Base-by-base conservation (phyloP, 345 rosid genomes). In the Cardamine occulta region DNA sequence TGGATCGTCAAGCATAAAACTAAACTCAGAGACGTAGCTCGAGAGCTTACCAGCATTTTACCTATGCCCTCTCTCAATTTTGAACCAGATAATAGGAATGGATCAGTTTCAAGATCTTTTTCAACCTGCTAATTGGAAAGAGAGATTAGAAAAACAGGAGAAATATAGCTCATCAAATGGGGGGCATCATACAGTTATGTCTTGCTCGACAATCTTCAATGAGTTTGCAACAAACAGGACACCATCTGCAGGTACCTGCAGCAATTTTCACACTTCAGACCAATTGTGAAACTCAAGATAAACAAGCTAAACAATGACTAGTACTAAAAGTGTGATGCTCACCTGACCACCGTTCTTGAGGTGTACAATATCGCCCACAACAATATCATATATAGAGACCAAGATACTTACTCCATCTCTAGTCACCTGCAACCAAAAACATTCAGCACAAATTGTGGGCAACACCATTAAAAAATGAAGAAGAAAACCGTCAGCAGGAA, bases 11-110 rank as follows among this genome's bases (percentile, higher is more conserved):
- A 40, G 4, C 40, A 37, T 61, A 62, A 63, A 51, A 53, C 17
- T 2, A 40, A 39, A 63, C 1, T 26, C 37, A 26, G 31, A 26
- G 28, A 26, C 28, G 28, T 26, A 26, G 28, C 28, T 26, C 28
- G 28, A 26, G 28, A 73, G 53, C 76, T 75, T 85, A 93, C 97
- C 98, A 93, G 84, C 96, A 93, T 91, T 26, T 26, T 26, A 26
- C 98, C 98, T 44, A 85, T 79, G 49, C 98, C 97, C 82, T 93
- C 97, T 21, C 90, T 96, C 63, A 93, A 86, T 86, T 93, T 93
- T 79, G 96, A 93, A 4, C 98, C 97, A 76, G 98, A 87, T 80
- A 87, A 86, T 62, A 93, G 70, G 79, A 91, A 93, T 15, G 93
- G 97, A 35, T 85, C 64, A 49, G 66, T 82, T 15, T 82, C 2